Conservation (phyloP, 2,329 filamentous ascomycete genomes). For the Arthroderma uncinatum region DNA sequence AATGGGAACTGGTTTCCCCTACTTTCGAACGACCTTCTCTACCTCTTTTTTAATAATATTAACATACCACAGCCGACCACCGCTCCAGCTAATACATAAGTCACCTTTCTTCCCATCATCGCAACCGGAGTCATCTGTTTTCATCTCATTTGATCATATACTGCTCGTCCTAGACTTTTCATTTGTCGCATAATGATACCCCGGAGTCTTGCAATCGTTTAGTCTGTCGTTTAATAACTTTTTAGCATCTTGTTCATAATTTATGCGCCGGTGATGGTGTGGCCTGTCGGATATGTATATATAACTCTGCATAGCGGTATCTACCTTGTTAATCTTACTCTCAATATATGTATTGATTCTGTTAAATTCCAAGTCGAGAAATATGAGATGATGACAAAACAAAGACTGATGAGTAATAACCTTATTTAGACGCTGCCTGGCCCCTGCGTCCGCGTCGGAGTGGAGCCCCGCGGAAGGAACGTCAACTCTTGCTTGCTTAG, state of each 20-base stretch:
- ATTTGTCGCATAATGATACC: conserved; percentile 3
- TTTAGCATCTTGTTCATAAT: not conserved
- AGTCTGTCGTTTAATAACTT: not conserved
- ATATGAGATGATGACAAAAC: no score
- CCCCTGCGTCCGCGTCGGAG: not conserved
- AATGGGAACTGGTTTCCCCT: not conserved
- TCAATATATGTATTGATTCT: not conserved
- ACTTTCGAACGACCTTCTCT: not conserved
- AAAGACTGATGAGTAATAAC: not conserved
- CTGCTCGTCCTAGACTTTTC: not conserved
- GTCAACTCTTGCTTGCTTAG: not conserved
- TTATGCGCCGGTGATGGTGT: not conserved
- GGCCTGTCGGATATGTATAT: not conserved
- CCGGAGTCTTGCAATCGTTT: not conserved
- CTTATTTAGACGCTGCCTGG: conserved; percentile 2
- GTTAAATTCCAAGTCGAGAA: no score
- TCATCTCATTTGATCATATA: not conserved
- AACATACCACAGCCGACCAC: no score
- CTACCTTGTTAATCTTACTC: not conserved
- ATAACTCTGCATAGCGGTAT: not conserved
- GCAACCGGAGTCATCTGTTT: not conserved
- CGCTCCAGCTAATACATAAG: not conserved
- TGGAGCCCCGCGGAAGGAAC: not conserved
- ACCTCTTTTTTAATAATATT: not conserved
- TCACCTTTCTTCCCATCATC: not conserved